Evolutionary conservation across 371 early-diverging fungal genomes (phyloP).

Genomic region (Smittium culicis): DNA sequence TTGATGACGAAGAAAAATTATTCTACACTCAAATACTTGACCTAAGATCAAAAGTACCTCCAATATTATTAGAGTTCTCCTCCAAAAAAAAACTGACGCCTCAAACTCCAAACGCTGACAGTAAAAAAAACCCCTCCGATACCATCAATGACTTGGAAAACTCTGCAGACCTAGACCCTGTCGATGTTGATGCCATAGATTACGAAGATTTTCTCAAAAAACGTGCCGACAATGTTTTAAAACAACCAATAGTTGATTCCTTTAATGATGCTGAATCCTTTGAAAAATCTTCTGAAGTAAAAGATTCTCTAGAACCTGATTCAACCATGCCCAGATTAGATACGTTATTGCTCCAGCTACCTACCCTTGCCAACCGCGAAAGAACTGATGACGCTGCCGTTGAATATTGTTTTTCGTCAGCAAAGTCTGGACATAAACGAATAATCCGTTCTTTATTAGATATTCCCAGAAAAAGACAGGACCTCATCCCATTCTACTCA

Average conservation of each 20-base stretch:
- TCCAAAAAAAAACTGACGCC: neutral
- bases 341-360: slow-evolving; percentile 52
- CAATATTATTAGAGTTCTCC: slow-evolving; percentile 18
- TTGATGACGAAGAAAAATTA: slow-evolving; percentile 29
- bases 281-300: slow-evolving; percentile 12
- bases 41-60: slow-evolving; percentile 23
- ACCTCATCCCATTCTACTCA: slow-evolving; percentile 79
- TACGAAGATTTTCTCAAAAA: slow-evolving; percentile 9
- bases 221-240: slow-evolving; percentile 1
- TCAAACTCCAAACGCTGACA: neutral
- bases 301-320: neutral
- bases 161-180: neutral
- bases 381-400: slow-evolving; percentile 78
- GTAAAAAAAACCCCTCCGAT: neutral
- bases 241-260: neutral
- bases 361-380: slow-evolving; percentile 63
- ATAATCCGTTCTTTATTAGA: slow-evolving; percentile 56
- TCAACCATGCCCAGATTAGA: neutral
- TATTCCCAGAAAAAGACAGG: slow-evolving; percentile 68
- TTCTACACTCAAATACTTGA: slow-evolving; percentile 22
- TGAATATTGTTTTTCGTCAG: slow-evolving; percentile 83
- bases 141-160: neutral
- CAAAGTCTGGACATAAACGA: slow-evolving; percentile 57
- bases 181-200: slow-evolving; percentile 2
- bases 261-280: neutral